phyloP scores from a whole-genome alignment of 2,329 filamentous ascomycete genomes.

The Metarhizium brunneum region DNA sequence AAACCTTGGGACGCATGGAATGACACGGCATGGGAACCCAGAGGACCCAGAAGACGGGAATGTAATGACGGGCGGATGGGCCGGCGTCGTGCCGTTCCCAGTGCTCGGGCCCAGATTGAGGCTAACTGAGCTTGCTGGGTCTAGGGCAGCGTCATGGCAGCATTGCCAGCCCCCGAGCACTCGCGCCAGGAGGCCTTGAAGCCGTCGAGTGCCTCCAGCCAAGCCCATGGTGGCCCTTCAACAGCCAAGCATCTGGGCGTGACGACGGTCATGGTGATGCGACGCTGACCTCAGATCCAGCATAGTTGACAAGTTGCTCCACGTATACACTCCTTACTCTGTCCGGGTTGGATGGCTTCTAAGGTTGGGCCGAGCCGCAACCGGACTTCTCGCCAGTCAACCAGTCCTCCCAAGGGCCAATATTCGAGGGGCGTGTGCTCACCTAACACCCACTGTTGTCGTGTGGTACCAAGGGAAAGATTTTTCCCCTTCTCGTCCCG shows the following conservation, averaged over 20 bases:
- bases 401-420: no score
- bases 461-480: background rate
- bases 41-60: constrained; percentile 18
- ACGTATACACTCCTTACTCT: background rate
- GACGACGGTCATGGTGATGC: background rate
- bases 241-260: no score
- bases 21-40: constrained; percentile 10
- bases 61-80: constrained; percentile 26
- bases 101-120: constrained; percentile 6
- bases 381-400: no score
- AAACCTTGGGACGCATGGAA: constrained; percentile 3
- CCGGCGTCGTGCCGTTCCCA: constrained; percentile 30
- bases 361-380: no score
- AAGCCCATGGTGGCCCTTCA: background rate
- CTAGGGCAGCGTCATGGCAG: background rate
- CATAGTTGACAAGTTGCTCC: background rate
- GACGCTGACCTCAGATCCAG: background rate
- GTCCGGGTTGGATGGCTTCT: no score
- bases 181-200: no score
- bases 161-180: no score
- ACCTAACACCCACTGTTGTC: background rate
- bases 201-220: no score
- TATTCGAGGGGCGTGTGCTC: background rate
- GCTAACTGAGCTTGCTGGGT: background rate
- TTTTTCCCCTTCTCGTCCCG: background rate